A percentile compares a stretch with the other conserved stretches of the same genome.
Evolutionary conservation across 441 rosid species (phyloP).

Genomic region (Gossypium aridum): DNA sequence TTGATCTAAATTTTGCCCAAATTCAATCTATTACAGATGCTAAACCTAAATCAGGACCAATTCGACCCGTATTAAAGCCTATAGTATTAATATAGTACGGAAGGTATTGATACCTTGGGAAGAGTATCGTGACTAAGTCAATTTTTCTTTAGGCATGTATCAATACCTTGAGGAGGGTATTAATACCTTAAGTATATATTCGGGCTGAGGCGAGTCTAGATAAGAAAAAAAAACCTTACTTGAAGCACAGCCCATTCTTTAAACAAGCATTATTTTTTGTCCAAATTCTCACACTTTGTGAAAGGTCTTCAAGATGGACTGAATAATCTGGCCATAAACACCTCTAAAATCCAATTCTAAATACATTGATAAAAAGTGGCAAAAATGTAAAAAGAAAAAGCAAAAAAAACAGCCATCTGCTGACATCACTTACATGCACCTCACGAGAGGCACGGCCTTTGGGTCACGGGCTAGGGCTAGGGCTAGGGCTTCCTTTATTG

Average conservation of each 20-base stretch:
- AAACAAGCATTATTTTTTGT: too few species aligned
- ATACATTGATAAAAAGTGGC: neutral
- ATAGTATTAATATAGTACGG: too few species aligned
- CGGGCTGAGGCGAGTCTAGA: fast-evolving
- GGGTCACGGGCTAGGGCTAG: neutral
- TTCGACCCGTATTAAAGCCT: neutral
- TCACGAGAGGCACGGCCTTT: neutral
- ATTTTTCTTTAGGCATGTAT: neutral
- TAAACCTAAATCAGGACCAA: too few species aligned
- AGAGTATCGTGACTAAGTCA: neutral
- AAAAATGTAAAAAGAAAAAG: too few species aligned
- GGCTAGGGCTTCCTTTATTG: neutral
- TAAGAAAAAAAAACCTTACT: too few species aligned
- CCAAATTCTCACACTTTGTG: neutral
- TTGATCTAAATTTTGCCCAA: too few species aligned
- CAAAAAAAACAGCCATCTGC: neutral
- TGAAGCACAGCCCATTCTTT: too few species aligned
- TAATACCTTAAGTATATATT: too few species aligned
- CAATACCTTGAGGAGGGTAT: too few species aligned
- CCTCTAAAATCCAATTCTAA: neutral
- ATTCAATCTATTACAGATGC: neutral
- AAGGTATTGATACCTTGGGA: neutral
- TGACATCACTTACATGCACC: neutral
- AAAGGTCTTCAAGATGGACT: fast-evolving
- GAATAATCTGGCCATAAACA: neutral